Evolutionary conservation across 2,329 filamentous ascomycete genomes (phyloP).

Genomic region (Falciphora oryzae): DNA sequence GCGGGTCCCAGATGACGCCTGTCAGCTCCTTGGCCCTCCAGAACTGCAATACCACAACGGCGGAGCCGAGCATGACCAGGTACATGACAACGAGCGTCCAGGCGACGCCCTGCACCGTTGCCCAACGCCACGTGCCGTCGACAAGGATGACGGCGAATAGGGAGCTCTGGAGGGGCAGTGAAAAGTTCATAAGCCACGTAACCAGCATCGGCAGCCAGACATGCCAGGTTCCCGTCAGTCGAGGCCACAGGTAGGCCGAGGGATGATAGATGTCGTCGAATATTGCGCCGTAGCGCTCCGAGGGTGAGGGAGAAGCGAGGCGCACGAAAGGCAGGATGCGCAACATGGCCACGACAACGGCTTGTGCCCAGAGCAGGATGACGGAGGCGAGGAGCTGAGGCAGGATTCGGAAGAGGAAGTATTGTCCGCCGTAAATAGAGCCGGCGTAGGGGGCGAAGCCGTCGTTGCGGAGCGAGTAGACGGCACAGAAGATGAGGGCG

Average conservation of each 20-base stretch:
- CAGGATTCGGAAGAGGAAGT: constrained; percentile 82
- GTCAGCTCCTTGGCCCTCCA: constrained; percentile 53
- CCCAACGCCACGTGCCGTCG: constrained; percentile 65
- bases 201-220: constrained; percentile 61
- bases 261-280: constrained; percentile 62
- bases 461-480: constrained; percentile 56
- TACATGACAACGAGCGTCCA: constrained; percentile 77
- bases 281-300: constrained; percentile 56
- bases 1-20: constrained; percentile 78
- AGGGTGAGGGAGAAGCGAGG: constrained; percentile 61
- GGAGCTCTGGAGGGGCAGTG: constrained; percentile 74
- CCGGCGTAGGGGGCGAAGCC: constrained; percentile 64
- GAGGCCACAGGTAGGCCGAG: constrained; percentile 59
- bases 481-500: constrained; percentile 65
- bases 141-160: constrained; percentile 62
- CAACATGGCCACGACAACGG: constrained; percentile 66
- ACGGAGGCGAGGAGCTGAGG: constrained; percentile 70
- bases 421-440: constrained; percentile 63
- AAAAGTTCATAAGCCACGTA: constrained; percentile 74
- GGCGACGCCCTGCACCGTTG: constrained; percentile 67
- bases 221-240: constrained; percentile 52
- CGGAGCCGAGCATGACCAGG: constrained; percentile 54
- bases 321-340: constrained; percentile 71
- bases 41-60: constrained; percentile 54
- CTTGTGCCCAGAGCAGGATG: constrained; percentile 71